Evolutionary conservation across 1,284 basidiomycete species (phyloP), one percentile per base, ranked within the genome.

Genomic region (Irpex sp.): DNA sequence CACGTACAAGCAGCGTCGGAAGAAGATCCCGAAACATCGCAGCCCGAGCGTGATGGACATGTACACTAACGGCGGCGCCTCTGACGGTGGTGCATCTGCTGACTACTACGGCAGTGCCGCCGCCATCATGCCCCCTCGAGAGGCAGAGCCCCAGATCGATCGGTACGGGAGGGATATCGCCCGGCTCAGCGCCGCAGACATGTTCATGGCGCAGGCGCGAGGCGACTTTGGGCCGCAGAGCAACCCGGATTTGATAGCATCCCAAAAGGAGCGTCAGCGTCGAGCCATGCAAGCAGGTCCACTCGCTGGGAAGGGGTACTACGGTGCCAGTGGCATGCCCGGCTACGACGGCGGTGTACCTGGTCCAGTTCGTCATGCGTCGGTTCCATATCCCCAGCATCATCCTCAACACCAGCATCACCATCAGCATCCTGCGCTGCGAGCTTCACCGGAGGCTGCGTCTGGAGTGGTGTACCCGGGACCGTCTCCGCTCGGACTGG

Each of bases 1-100:
- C 2, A 85, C 85, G 5, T 96, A 96, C 81, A 96, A 96, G 76
- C 89, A 91, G 70, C 82, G 93, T n/a, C 83, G 92, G 66, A 93
- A 92, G 81, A 91, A 91, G 75, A 81, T 82, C 34, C 74, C 76
- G 19, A 79, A 79, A 68, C 57, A 57, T 19, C 59, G 61, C 13
- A 51, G 36, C 51, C 63, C 58, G 58, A 67, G 61, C 52, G 65
- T 65, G 48, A 56, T 62, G 60, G 55, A 60, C 17, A 48, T 31
- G 55, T 51, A 65, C 40, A 44, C 26, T 4, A 26, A 26, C 26
- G 26, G 15, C 60, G 26, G 62, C 65, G 2, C 21, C 57, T 9
- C 60, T 60, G 31, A 9, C 44, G 55, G 38, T 26, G 34, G n/a
- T 31, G 58, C n/a, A 9, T 7, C 36, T 44, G 34, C 57, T 9